Percentiles rank a stretch among this genome's conserved stretches.
Evolutionary conservation across 805 yeast genomes (phyloP).

Genomic region (Candida silvicultrix): DNA sequence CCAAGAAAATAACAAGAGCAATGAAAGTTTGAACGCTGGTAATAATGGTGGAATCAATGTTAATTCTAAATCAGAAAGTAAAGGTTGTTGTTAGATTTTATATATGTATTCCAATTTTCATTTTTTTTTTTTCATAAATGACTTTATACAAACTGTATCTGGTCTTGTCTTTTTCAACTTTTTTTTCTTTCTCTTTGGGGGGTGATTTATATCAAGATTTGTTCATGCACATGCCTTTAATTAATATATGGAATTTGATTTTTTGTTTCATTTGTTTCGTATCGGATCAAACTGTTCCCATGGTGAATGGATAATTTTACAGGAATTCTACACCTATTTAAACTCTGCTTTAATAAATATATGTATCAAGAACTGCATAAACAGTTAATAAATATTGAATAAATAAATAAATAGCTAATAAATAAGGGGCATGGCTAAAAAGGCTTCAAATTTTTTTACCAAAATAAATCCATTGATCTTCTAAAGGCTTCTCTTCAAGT

Average conservation of each 20-base stretch:
- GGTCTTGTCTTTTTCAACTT: too few species aligned
- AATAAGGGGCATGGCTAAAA: background rate
- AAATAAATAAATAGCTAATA: conserved; percentile 1
- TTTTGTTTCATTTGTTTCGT: background rate
- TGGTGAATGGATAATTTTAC: too few species aligned
- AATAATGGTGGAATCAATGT: conserved; percentile 22
- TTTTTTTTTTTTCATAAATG: too few species aligned
- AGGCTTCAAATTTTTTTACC: conserved; percentile 48
- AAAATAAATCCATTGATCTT: conserved; percentile 80
- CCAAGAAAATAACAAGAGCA: conserved; percentile 63
- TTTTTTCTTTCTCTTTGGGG: too few species aligned
- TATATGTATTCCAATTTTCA: background rate
- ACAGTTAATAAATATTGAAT: background rate
- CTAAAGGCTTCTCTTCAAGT: conserved; percentile 70
- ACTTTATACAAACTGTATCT: too few species aligned
- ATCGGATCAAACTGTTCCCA: background rate
- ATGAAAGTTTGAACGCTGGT: conserved; percentile 19
- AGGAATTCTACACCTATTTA: too few species aligned
- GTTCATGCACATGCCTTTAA: background rate
- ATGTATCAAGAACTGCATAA: too few species aligned
- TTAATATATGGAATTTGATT: background rate
- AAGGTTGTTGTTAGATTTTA: conserved; percentile 16
- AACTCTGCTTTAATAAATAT: too few species aligned
- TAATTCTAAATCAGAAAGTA: conserved; percentile 3
- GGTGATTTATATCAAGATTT: background rate